A percentile compares a stretch with the other conserved stretches of the same genome.
phyloP scores from a whole-genome alignment of 2,329 filamentous ascomycete species.

The Gnomoniopsis sp. region DNA sequence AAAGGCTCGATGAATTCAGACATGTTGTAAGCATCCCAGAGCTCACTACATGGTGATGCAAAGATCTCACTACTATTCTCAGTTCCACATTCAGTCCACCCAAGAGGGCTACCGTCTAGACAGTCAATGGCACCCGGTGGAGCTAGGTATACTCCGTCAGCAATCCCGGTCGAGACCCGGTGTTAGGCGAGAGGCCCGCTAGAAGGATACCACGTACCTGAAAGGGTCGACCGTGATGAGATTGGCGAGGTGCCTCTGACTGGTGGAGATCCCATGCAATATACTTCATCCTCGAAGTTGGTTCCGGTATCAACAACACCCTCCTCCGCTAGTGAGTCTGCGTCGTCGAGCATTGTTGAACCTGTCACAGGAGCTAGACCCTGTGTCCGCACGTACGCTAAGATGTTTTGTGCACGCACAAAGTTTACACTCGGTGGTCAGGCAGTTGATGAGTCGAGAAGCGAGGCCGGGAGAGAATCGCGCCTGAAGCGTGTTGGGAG shows the following conservation, averaged over 20 bases:
- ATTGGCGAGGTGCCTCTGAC: background rate
- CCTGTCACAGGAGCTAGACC: background rate
- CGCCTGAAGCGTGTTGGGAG: too few relatives aligned
- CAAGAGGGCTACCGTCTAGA: background rate
- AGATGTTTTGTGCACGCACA: too few relatives aligned
- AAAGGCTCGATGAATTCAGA: too few relatives aligned
- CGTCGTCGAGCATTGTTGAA: background rate
- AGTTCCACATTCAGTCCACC: background rate
- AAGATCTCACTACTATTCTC: background rate
- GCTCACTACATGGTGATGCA: background rate
- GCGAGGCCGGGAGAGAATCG: too few relatives aligned
- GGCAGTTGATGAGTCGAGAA: too few relatives aligned
- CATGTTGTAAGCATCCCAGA: too few relatives aligned
- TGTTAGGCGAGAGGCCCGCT: slow-evolving; percentile 4
- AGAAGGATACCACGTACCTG: background rate
- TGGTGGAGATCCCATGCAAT: background rate
- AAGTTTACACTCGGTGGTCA: too few relatives aligned
- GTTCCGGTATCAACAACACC: background rate
- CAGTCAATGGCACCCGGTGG: background rate
- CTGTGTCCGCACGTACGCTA: too few relatives aligned
- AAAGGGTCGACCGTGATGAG: too few relatives aligned
- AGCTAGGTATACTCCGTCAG: background rate
- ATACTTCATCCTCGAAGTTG: background rate
- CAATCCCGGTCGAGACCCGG: background rate
- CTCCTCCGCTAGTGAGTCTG: background rate